Base-by-base conservation (phyloP, 805 yeast species). In the Sporopachydermia lactativora region DNA sequence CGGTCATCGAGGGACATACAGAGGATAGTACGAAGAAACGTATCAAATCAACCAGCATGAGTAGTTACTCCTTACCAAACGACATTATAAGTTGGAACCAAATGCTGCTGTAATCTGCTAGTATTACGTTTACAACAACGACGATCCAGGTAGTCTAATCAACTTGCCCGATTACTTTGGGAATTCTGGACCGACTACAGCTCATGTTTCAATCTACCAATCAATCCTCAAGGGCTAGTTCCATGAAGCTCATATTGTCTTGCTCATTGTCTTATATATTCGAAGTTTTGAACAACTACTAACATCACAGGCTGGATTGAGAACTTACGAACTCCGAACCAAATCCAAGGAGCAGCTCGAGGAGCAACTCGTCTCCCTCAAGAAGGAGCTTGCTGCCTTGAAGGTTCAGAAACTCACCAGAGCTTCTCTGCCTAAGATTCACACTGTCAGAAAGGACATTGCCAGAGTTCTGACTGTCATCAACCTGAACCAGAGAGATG, bases 381-480 rank as follows among this genome's bases (percentile, higher is more conserved):
- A 88, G 81, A 83, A 84, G 71, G 96, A 86, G 73, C 81, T 92
- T 64, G 88, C 96, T 61, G 71, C 77, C 66, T 81, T 92, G 70
- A 86, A 86, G 73, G 96, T 85, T 65, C 96, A 89, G 77, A 83
- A 86, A 68, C 75, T 84, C 68, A 77, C 85, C 61, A 81, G 77
- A 65, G 86, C 94, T 64, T 80, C 94, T 62, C 74, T 86, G 62
- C 95, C 95, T 78, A 84, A 81, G 75, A 88, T 92, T 73, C 80
- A 81, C 77, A 81, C 89, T 55, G 95, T 86, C 64, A 85, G 96
- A 80, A 92, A 89, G 79, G 77, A 85, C 75, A 89, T 92, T 68
- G 99, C 99, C 62, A 86, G 88, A 68, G 94, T 88, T 60, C 81
- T 92, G 70, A 92, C 98, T 55, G 73, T 89, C 73, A 85, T 89